Base-by-base conservation (phyloP, 345 rosid species). In the thale cress (Arabidopsis thaliana) region DNA sequence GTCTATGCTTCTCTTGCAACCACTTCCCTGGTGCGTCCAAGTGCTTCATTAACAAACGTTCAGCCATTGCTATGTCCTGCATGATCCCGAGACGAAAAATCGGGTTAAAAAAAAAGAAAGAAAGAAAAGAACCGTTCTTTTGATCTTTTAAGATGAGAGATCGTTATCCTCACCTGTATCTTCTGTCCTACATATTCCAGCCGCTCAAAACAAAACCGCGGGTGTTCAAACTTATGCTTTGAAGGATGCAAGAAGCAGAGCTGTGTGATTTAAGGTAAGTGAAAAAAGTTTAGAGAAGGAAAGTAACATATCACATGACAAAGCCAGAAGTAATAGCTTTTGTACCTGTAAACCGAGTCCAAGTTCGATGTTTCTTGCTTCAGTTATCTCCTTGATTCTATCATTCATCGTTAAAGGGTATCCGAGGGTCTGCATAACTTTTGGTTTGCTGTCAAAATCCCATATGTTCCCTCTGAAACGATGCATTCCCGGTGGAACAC, bases 241-340 rank as follows among this genome's bases (percentile, higher is more conserved):
- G 99, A 95, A 51, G 99, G 99, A 78, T 95, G 99, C 87, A 95
- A 63, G 87, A 95, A 95, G 84, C 93, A 88, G 73, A 94, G 95
- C 95, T 94, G 93, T 67, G 24, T 32, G 72, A 48, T 32, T 48
- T 58, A 5, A 62, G 16, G 33, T 2, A 51, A 69, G 11, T 44
- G 24, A 4, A 44, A 14, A 2, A 22, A 11, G 22, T 33, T 78
- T 30, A 65, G 50, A 72, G 44, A 72, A 66, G 34, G 65, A 28
- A 73, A 59, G 12, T 59, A 62, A 37, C 13, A 48, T 25, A 72
- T 3, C 3, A 20, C 7, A 46, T 65, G 22, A 28, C 7, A 36
- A 30, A 55, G 40, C 22, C 1, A 1, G 7, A 23, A 25, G 25
- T 34, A 61, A 3, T 3, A 0, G 6, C 6, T 3, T 13, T 16